These are phyloP conservation scores for Aspergillus tamarii DNA, from an alignment of 2,329 filamentous ascomycete genomes.

Conservation along the genomic window DNA sequence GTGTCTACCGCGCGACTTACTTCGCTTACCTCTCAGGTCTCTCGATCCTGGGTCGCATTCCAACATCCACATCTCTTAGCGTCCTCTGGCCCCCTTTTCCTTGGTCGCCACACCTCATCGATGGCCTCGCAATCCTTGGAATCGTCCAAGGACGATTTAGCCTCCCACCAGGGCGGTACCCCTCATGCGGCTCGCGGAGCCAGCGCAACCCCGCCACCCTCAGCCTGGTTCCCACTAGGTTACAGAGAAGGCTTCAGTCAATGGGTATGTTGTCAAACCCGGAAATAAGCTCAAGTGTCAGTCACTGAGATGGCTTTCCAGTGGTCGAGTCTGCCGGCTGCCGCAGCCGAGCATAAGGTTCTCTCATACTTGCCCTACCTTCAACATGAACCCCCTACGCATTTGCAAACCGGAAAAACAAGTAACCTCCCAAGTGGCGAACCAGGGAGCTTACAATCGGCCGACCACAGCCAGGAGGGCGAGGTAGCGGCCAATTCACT, in stretches of 20 bases:
- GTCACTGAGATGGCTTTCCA: slow-evolving; percentile 41
- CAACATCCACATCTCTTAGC: slow-evolving; percentile 19
- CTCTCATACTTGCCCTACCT: slow-evolving; percentile 84
- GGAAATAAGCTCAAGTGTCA: slow-evolving; percentile 11
- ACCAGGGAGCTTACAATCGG: slow-evolving; percentile 36
- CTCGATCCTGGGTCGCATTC: slow-evolving; percentile 30
- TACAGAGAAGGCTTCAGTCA: slow-evolving; percentile 91
- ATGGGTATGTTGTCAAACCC: slow-evolving; percentile 66
- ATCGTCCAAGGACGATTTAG: slow-evolving; percentile 32
- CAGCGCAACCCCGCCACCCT: slow-evolving; percentile 33
- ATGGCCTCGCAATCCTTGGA: slow-evolving; percentile 44
- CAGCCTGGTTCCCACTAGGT: slow-evolving; percentile 75
- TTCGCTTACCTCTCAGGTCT: slow-evolving; percentile 26
- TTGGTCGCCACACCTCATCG: slow-evolving; percentile 29
- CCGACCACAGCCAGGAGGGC: slow-evolving; percentile 42
- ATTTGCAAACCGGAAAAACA: slow-evolving; percentile 62
- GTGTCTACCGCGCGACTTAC: slow-evolving; percentile 31
- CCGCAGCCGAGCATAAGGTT: slow-evolving; percentile 83
- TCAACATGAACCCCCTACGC: slow-evolving; percentile 66
- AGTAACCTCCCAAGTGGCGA: slow-evolving; percentile 30
- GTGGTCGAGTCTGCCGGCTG: slow-evolving; percentile 86
- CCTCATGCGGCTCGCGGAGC: slow-evolving; percentile 39
- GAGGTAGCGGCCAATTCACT: slow-evolving; percentile 53
- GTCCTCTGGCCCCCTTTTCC: slow-evolving; percentile 17
- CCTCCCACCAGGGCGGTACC: slow-evolving; percentile 22